Conservation (phyloP, 768 basidiomycete genomes). For the Mycena galopus region DNA sequence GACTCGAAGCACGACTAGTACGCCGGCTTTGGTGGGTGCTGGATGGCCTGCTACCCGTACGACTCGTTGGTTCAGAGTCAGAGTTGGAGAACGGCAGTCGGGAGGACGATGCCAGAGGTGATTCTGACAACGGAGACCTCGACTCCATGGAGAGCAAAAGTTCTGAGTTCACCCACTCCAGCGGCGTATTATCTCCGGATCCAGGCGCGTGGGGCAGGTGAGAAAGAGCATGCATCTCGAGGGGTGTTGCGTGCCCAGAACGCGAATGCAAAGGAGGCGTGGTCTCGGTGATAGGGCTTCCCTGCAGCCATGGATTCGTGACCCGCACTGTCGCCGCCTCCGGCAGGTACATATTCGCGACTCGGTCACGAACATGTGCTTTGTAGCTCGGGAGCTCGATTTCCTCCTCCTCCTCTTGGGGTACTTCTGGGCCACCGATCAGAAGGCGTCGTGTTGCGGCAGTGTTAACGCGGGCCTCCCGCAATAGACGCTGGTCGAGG, state of each 20-base stretch:
- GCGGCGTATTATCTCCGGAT: slow-evolving; percentile 58
- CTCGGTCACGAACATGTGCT: slow-evolving; percentile 91
- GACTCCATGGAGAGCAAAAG: slow-evolving; percentile 72
- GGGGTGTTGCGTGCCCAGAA: slow-evolving; percentile 56
- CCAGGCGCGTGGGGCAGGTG: slow-evolving; percentile 63
- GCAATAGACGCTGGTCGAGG: slow-evolving; percentile 77
- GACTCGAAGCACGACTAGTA: slow-evolving; percentile 67
- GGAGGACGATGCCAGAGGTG: slow-evolving; percentile 31
- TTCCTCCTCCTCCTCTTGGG: slow-evolving; percentile 64
- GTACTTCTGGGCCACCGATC: slow-evolving; percentile 55
- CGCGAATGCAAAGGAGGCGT: slow-evolving; percentile 31
- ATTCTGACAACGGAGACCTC: slow-evolving; percentile 48
- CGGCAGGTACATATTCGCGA: slow-evolving; percentile 81
- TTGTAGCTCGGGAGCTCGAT: slow-evolving; percentile 90
- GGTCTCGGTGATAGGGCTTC: slow-evolving; percentile 53
- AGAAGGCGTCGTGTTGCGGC: slow-evolving; percentile 83
- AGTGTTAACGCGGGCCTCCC: slow-evolving; percentile 82
- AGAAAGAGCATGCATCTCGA: slow-evolving; percentile 52
- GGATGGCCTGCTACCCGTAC: slow-evolving; percentile 39
- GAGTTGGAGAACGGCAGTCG: slow-evolving; percentile 18
- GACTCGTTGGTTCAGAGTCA: slow-evolving; percentile 43
- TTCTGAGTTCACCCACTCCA: slow-evolving; percentile 91
- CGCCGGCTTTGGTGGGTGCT: slow-evolving; percentile 49
- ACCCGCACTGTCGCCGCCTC: slow-evolving; percentile 74
- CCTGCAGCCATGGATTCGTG: slow-evolving; percentile 69